phyloP scores from a whole-genome alignment of 2,329 filamentous ascomycete genomes.

The Neoascochyta sp. region DNA sequence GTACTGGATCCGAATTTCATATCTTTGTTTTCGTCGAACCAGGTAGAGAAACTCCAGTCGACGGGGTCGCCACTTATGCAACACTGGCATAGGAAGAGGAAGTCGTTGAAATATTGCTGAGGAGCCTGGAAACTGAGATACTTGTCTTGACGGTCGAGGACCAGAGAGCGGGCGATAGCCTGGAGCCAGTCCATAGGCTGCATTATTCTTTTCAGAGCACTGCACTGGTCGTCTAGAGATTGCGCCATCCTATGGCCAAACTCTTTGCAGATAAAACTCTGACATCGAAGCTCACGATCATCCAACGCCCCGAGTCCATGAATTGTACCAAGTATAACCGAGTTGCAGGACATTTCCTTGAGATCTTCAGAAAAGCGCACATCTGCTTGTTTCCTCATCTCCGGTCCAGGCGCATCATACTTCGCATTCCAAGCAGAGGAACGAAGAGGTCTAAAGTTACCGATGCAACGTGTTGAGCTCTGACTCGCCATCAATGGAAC shows the following conservation, averaged over 20 bases:
- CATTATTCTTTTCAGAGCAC: constrained; percentile 8
- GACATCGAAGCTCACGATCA: constrained; percentile 23
- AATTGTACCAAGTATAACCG: constrained; percentile 21
- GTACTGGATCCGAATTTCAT: constrained; percentile 15
- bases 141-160: constrained; percentile 31
- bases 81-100: constrained; percentile 23
- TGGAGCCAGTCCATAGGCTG: constrained; percentile 17
- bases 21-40: constrained; percentile 23
- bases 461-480: constrained; percentile 25
- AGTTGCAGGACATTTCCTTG: constrained; percentile 23
- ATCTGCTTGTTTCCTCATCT: constrained; percentile 13
- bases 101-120: constrained; percentile 22
- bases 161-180: constrained; percentile 22
- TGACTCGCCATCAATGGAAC: constrained; percentile 35
- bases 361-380: constrained; percentile 21
- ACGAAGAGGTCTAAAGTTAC: constrained; percentile 28
- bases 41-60: constrained; percentile 25
- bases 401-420: constrained; percentile 25
- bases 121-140: constrained; percentile 27
- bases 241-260: constrained; percentile 16
- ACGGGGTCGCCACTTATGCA: constrained; percentile 16
- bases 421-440: constrained; percentile 18
- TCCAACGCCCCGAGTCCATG: constrained; percentile 26
- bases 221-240: constrained; percentile 2
- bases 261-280: constrained; percentile 21